A percentile compares a stretch with the other conserved stretches of the same genome.
phyloP scores from a whole-genome alignment of 169 alveolate species.

The Toxoplasma gondii region DNA sequence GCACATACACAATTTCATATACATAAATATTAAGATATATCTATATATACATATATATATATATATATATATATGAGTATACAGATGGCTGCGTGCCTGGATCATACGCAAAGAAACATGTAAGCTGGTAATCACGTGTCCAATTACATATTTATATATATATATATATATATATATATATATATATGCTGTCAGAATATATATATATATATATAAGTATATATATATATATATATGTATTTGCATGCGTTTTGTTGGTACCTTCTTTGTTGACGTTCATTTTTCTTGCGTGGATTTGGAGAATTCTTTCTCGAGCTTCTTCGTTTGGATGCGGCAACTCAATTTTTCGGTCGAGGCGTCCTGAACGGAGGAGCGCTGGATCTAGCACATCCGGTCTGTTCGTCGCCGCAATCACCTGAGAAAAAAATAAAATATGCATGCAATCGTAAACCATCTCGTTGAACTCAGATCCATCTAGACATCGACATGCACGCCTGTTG shows the following conservation, averaged over 20 bases:
- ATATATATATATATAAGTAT: neutral
- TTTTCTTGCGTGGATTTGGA: conserved; percentile 98
- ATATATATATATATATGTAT: no score
- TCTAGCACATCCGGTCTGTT: conserved; percentile 99
- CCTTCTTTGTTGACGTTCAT: conserved; percentile 97
- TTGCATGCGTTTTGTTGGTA: neutral
- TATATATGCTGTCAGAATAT: neutral
- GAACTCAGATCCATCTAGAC: neutral
- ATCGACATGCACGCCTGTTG: neutral
- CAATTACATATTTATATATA: neutral
- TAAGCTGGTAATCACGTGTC: no score
- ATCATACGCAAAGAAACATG: no score
- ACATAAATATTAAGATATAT: neutral
- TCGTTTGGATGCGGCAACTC: conserved; percentile 99
- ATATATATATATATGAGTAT: no score
- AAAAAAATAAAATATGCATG: neutral
- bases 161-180: no score
- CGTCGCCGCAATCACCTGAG: conserved; percentile 97
- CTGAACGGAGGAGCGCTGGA: conserved; percentile 98
- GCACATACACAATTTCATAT: neutral
- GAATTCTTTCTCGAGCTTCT: conserved; percentile 94
- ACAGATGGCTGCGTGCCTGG: neutral
- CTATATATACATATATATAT: neutral
- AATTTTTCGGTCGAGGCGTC: conserved; percentile 99
- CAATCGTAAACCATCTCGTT: neutral